phyloP scores from a whole-genome alignment of 768 basidiomycete species.

The Xerocomellus intermedius region DNA sequence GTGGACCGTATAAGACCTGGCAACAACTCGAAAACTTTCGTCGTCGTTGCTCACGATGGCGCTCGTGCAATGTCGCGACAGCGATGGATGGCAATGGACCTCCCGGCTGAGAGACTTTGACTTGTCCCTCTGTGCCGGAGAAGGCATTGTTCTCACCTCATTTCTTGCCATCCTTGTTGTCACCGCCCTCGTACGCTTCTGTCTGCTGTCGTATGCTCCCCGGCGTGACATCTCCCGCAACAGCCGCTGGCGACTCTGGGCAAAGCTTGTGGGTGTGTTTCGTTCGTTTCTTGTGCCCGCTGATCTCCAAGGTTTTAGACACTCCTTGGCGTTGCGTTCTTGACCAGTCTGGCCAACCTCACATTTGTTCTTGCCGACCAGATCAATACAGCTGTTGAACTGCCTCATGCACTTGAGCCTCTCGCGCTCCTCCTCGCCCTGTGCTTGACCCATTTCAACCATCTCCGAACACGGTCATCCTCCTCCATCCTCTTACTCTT shows the following conservation, averaged over 20 bases:
- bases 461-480: conserved; percentile 65
- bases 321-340: conserved; percentile 46
- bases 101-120: conserved; percentile 68
- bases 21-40: too few species aligned
- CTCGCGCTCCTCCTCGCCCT: conserved; percentile 49
- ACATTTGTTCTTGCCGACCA: conserved; percentile 36
- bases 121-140: conserved; percentile 77
- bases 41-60: conserved; percentile 32
- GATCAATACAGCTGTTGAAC: conserved; percentile 40
- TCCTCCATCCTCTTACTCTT: conserved; percentile 75
- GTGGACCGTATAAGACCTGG: too few species aligned
- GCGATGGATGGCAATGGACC: conserved; percentile 63
- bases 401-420: conserved; percentile 57
- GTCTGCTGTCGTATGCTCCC: conserved; percentile 27
- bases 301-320: conserved; percentile 34
- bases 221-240: conserved; percentile 38
- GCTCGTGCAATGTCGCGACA: conserved; percentile 43
- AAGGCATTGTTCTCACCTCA: conserved; percentile 59
- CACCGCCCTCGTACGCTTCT: conserved; percentile 39
- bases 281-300: neutral
- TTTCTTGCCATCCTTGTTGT: conserved; percentile 49
- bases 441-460: conserved; percentile 61
- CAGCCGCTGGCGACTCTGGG: conserved; percentile 50
- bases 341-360: conserved; percentile 45
- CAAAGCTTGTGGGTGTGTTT: conserved; percentile 60